A percentile compares a stretch with the other conserved stretches of the same genome.
phyloP scores from a whole-genome alignment of 2,329 filamentous ascomycete genomes.

The Diplodia seriata region DNA sequence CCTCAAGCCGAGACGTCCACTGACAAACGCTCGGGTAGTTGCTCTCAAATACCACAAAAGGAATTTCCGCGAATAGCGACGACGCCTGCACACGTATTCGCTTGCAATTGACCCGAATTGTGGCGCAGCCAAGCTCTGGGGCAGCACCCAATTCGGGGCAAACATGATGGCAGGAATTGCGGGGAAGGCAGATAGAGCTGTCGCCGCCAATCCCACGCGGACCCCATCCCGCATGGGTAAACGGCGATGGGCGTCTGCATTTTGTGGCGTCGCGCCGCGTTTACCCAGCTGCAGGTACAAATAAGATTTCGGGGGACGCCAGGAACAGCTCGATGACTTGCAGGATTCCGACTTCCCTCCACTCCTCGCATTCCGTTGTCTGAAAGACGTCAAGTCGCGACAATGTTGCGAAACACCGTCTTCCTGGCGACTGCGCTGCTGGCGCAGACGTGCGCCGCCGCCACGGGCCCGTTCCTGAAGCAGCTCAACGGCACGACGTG shows the following conservation, averaged over 20 bases:
- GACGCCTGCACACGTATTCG: constrained; percentile 16
- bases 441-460: constrained; percentile 7
- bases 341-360: background rate
- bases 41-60: background rate
- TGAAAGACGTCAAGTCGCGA: background rate
- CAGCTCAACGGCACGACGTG: constrained; percentile 45
- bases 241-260: background rate
- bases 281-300: constrained; percentile 28
- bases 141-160: background rate
- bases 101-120: constrained; percentile 15
- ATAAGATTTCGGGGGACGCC: constrained; percentile 2
- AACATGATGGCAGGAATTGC: constrained; percentile 2
- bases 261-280: background rate
- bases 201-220: background rate
- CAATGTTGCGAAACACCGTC: constrained; percentile 5
- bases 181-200: constrained; percentile 4
- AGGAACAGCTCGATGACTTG: constrained; percentile 2
- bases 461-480: constrained; percentile 42
- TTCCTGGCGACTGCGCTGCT: background rate
- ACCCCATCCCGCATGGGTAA: background rate
- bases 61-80: constrained; percentile 24
- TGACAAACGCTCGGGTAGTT: background rate
- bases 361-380: too few species aligned
- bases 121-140: constrained; percentile 26
- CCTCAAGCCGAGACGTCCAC: background rate